A percentile compares a stretch with the other conserved stretches of the same genome.
Evolutionary conservation across 805 yeast genomes (phyloP).

Genomic region (Ogataea degrootiae): DNA sequence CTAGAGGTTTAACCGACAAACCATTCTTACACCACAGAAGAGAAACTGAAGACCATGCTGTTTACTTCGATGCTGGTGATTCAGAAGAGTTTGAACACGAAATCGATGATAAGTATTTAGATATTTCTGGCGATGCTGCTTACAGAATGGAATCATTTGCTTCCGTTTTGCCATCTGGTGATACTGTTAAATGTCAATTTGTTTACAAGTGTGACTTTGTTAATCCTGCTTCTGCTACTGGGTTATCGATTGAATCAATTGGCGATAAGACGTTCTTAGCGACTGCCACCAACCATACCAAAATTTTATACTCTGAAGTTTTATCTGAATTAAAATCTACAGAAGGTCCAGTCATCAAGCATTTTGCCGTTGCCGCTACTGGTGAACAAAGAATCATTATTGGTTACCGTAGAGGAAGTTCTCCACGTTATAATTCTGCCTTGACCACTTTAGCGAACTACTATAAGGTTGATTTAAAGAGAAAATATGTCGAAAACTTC

Average conservation of each 20-base stretch:
- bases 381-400: slow-evolving; percentile 85
- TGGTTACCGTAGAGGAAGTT: slow-evolving; percentile 79
- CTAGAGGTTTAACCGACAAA: slow-evolving; percentile 45
- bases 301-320: slow-evolving; percentile 66
- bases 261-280: slow-evolving; percentile 76
- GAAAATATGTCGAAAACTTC: slow-evolving; percentile 93
- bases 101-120: slow-evolving; percentile 80
- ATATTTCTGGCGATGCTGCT: slow-evolving; percentile 37
- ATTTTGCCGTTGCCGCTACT: slow-evolving; percentile 71
- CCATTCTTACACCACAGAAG: slow-evolving; percentile 75
- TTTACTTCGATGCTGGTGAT: slow-evolving; percentile 72
- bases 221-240: slow-evolving; percentile 26
- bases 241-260: slow-evolving; percentile 56
- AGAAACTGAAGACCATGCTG: slow-evolving; percentile 82
- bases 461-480: slow-evolving; percentile 76
- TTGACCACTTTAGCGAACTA: slow-evolving; percentile 81
- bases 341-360: slow-evolving; percentile 90
- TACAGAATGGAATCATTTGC: slow-evolving; percentile 78
- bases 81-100: slow-evolving; percentile 55
- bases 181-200: slow-evolving; percentile 59
- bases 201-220: slow-evolving; percentile 69
- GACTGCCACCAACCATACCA: slow-evolving; percentile 77
- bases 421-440: slow-evolving; percentile 85
- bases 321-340: slow-evolving; percentile 64
- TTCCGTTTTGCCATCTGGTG: slow-evolving; percentile 53